Base-by-base conservation (phyloP, 1,284 basidiomycete genomes). In the Polyporus tsugae region DNA sequence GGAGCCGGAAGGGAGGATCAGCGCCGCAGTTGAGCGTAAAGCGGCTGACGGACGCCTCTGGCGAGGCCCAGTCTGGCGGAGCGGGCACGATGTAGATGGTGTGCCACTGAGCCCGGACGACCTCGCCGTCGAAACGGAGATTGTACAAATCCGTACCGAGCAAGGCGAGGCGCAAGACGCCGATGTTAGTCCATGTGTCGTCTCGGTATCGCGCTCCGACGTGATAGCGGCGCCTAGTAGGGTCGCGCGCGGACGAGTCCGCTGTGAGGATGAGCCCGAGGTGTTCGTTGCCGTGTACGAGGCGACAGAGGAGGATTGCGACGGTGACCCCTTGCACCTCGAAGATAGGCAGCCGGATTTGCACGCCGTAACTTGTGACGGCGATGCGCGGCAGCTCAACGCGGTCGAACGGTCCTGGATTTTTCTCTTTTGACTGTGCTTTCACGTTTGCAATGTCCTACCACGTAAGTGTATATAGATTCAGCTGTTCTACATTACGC, bases 131-230 rank as follows among this genome's bases (percentile, higher is more conserved):
- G 53, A 66, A 62, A 10, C 25, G n/a, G 15, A 68, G 25, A 36
- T 64, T 44, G 66, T 68, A 19, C 17, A 44, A 11, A 33, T 68
- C 62, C 4, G 10, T 29, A 2, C 62, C 62, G n/a, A 63, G 62
- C 2, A 11, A 19, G 6, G 52, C 62, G 13, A 55, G 9, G 4
- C 62, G 62, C 15, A 29, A 13, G 22, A 25, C 13, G 6, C 19
- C 22, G 13, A 15, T n/a, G 36, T 53, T 19, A 0, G 17, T 25
- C 19, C 36, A 33, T 0, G 13, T 22, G 7, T 29, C 13, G 39
- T 22, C 19, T 6, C 19, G 55, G 25, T 53, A 39, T 5, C 17
- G 36, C 10, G 25, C 39, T 3, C 62, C 52, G 25, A 46, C 49
- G 36, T 63, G 36, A 22, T 63, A 63, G 36, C 38, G 38, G n/a